Evolutionary conservation across 2,329 filamentous ascomycete species (phyloP), one percentile per base, ranked within the genome.

Genomic region (Colletotrichum godetiae): DNA sequence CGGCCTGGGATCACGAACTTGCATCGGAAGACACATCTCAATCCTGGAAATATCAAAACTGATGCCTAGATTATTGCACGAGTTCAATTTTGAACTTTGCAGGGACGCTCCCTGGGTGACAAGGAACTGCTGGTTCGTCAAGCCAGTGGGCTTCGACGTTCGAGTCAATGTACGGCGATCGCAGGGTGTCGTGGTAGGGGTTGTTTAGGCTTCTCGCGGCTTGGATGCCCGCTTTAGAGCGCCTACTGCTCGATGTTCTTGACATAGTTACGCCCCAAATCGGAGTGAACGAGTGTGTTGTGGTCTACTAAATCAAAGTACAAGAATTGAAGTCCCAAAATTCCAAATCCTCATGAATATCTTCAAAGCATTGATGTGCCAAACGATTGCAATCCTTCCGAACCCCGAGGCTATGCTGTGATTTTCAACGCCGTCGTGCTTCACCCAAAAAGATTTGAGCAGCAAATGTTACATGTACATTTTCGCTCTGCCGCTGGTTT

Each of bases 1-100:
- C 76, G 88, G 88, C 1, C 84, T 84, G 0, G 88, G 88, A 0
- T 83, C 86, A 1, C 78, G 87, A 71, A 88, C 86, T 0, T 90
- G 88, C 70, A 87, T 90, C 60, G 79, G 79, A 10, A 75, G 73
- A 31, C 64, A 78, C 62, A 63, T 78, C 33, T 82, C 84, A 5
- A 76, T 84, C n/a, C 75, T 87, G 62, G 85, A 87, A 76, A 83
- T 87, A 62, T 78, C 78, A 15, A 87, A 86, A 75, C 61, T 86
- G 15, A 79, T 86, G 5, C 84, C 84, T 1, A 76, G 81, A n/a
- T 64, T 84, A 2, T 62, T 84, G 11, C 78, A 76, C 10, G 76
- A 79, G 8, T 84, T 83, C 57, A 79, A 83, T 12, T 79, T 84
- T 46, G 74, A 79, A 61, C 75, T 82, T 49, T 49, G 19, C 11